Conservation (phyloP, 2,329 filamentous ascomycete species). For the Aspergillus spinulosporus region DNA sequence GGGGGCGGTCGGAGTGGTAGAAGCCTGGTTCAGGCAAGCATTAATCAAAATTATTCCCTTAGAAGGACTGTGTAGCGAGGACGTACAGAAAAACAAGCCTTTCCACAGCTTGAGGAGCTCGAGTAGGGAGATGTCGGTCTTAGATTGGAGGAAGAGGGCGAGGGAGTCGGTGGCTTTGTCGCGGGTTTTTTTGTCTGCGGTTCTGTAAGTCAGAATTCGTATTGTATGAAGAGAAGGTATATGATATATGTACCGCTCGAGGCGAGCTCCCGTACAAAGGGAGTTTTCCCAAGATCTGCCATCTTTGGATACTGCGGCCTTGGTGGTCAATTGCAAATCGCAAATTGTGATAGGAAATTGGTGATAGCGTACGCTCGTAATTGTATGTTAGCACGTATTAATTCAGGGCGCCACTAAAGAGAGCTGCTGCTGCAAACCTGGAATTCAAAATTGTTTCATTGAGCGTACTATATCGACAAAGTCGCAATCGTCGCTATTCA, state of each 20-base stretch:
- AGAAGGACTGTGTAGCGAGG: background rate
- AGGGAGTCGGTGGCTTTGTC: conserved; percentile 76
- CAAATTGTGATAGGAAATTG: background rate
- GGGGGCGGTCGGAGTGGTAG: conserved; percentile 89
- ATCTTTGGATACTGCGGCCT: conserved; percentile 13
- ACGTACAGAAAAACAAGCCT: conserved; percentile 78
- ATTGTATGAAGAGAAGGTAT: background rate
- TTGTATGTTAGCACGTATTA: no score
- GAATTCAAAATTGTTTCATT: background rate
- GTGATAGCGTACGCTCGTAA: no score
- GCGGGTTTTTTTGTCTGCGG: conserved; percentile 71
- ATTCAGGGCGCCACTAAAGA: no score
- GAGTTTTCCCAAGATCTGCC: conserved; percentile 52
- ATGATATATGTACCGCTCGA: conserved; percentile 65
- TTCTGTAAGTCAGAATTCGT: conserved; percentile 11
- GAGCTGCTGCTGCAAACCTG: background rate
- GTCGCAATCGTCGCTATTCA: background rate
- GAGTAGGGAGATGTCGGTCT: conserved; percentile 61
- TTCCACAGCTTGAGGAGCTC: conserved; percentile 92
- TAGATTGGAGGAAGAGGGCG: conserved; percentile 70
- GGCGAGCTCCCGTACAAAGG: conserved; percentile 80
- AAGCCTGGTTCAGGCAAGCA: conserved; percentile 53
- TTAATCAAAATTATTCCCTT: background rate
- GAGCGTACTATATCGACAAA: background rate
- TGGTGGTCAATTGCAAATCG: background rate